A percentile compares a stretch with the other conserved stretches of the same genome.
These are phyloP conservation scores for Beta corolliflora DNA, from an alignment of 179 eudicot species.

Conservation along the genomic window DNA sequence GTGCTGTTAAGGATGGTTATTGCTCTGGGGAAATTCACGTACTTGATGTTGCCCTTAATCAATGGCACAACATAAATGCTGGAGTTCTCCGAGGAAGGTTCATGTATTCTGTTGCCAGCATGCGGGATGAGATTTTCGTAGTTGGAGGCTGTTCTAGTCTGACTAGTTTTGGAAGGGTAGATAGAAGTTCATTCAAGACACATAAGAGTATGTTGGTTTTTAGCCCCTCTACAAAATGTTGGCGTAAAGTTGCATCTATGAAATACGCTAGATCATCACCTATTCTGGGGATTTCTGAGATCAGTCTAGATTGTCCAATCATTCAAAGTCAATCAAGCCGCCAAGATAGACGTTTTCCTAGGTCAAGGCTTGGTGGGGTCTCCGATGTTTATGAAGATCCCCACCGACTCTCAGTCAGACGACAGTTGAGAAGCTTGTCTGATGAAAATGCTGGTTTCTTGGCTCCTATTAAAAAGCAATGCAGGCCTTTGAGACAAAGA, in stretches of 20 bases:
- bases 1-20: slow-evolving; percentile 79
- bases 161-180: slow-evolving; percentile 78
- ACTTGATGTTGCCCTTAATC: slow-evolving; percentile 69
- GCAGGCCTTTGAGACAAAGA: slow-evolving; percentile 58
- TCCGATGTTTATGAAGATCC: slow-evolving; percentile 98
- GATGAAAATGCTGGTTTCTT: slow-evolving; percentile 58
- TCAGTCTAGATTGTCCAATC: slow-evolving; percentile 50
- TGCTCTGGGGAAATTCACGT: slow-evolving; percentile 93
- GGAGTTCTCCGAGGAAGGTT: slow-evolving; percentile 80
- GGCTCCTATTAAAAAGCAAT: slow-evolving; percentile 46
- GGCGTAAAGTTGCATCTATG: slow-evolving; percentile 88
- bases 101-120: slow-evolving; percentile 75
- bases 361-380: slow-evolving; percentile 73
- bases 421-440: slow-evolving; percentile 56
- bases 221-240: slow-evolving; percentile 66
- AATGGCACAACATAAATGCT: slow-evolving; percentile 73
- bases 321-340: slow-evolving; percentile 56
- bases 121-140: slow-evolving; percentile 66
- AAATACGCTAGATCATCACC: slow-evolving; percentile 85
- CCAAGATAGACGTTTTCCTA: slow-evolving; percentile 64
- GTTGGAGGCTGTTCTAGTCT: slow-evolving; percentile 96
- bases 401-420: slow-evolving; percentile 87
- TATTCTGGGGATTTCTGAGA: slow-evolving; percentile 70
- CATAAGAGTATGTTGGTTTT: slow-evolving; percentile 80
- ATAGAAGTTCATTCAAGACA: slow-evolving; percentile 81